Evolutionary conservation across 1,139 yeast species (phyloP).

Genomic region (Debaryomycetaceae sp.): DNA sequence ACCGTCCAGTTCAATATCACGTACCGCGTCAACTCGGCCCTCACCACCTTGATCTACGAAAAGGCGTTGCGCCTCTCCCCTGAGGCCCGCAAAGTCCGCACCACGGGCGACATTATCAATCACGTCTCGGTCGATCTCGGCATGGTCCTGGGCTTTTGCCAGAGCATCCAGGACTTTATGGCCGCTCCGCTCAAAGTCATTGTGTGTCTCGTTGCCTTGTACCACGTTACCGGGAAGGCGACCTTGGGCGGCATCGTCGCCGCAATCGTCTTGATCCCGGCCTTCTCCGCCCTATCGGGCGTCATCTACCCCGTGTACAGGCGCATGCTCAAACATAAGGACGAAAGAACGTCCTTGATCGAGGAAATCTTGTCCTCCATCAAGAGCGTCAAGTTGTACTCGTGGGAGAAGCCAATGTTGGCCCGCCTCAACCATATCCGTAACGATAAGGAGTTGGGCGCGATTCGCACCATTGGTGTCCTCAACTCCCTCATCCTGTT

Average conservation of each 20-base stretch:
- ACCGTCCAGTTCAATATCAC: constrained; percentile 8
- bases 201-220: constrained; percentile 12
- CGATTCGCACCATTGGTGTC: constrained; percentile 10
- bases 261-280: constrained; percentile 13
- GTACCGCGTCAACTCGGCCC: constrained; percentile 11
- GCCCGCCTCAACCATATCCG: constrained; percentile 11
- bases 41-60: constrained; percentile 13
- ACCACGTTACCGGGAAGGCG: constrained; percentile 15
- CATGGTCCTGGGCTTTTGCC: constrained; percentile 10
- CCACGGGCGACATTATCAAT: constrained; percentile 20
- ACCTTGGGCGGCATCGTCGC: constrained; percentile 15
- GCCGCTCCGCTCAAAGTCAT: constrained; percentile 13
- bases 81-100: constrained; percentile 13
- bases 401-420: constrained; percentile 14
- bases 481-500: constrained; percentile 10
- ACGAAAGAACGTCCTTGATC: constrained; percentile 15
- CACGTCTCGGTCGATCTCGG: constrained; percentile 15
- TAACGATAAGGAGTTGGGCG: constrained; percentile 11
- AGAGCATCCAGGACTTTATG: constrained; percentile 10
- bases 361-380: constrained; percentile 18
- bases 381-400: constrained; percentile 14
- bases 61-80: constrained; percentile 19
- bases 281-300: constrained; percentile 10
- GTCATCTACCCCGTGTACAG: constrained; percentile 11
- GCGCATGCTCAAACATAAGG: constrained; percentile 13